phyloP scores from a whole-genome alignment of 2,329 filamentous ascomycete genomes.

The Pyrenochaeta sp. region DNA sequence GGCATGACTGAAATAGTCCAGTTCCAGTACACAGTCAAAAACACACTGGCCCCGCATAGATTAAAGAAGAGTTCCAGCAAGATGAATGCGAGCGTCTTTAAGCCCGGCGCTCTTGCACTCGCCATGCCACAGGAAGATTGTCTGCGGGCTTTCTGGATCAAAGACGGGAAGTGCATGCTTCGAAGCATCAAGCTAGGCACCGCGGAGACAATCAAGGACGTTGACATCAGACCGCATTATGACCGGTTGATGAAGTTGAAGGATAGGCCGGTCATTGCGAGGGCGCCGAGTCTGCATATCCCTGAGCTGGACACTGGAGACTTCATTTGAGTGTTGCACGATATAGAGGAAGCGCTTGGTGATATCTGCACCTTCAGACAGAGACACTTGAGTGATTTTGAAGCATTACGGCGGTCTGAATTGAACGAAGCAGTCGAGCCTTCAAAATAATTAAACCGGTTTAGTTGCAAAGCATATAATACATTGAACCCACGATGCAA shows the following conservation, averaged over 20 bases:
- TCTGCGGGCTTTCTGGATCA: slow-evolving; percentile 39
- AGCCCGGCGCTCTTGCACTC: slow-evolving; percentile 41
- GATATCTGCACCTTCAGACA: too few relatives aligned
- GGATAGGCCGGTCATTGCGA: slow-evolving; percentile 28
- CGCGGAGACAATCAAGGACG: slow-evolving; percentile 39
- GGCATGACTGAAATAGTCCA: slow-evolving; percentile 49
- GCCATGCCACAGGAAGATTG: slow-evolving; percentile 35
- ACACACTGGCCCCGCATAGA: slow-evolving; percentile 34
- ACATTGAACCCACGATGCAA: too few relatives aligned
- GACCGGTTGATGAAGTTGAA: slow-evolving; percentile 41
- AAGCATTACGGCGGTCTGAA: too few relatives aligned
- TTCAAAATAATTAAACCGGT: too few relatives aligned
- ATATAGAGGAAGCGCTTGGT: too few relatives aligned
- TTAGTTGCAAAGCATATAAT: too few relatives aligned
- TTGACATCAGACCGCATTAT: slow-evolving; percentile 44
- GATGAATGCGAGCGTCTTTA: slow-evolving; percentile 43
- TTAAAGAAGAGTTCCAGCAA: slow-evolving; percentile 44
- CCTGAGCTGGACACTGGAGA: slow-evolving; percentile 30
- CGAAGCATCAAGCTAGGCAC: slow-evolving; percentile 38
- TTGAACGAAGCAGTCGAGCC: too few relatives aligned
- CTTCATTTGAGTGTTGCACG: slow-evolving; percentile 1
- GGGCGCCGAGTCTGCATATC: slow-evolving; percentile 28
- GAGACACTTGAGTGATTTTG: too few relatives aligned
- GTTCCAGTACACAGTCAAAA: slow-evolving; percentile 43
- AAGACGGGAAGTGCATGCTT: slow-evolving; percentile 42